phyloP scores from a whole-genome alignment of 495 filamentous ascomycete genomes.

The Xylaria bambusicola region DNA sequence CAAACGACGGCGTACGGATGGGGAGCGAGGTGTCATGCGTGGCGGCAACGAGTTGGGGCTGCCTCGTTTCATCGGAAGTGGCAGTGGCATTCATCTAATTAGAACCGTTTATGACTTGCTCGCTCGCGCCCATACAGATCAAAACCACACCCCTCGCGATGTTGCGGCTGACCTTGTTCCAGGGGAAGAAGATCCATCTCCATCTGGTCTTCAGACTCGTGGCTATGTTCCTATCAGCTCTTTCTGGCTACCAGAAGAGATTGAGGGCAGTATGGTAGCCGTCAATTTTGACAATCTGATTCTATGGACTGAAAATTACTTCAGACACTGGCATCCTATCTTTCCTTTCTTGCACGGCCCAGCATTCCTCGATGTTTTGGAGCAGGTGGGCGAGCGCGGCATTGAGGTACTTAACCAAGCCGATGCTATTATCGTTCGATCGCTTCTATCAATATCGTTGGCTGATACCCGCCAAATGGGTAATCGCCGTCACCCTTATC shows the following conservation, averaged over 20 bases:
- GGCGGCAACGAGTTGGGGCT: background rate
- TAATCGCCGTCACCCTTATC: constrained; percentile 31
- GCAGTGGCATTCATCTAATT: constrained; percentile 55
- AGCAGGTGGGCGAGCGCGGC: constrained; percentile 30
- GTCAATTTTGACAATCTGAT: constrained; percentile 29
- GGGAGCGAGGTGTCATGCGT: background rate
- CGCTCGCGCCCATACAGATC: constrained; percentile 38
- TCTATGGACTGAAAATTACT: constrained; percentile 46
- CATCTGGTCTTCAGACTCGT: constrained; percentile 14
- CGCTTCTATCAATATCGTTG: constrained; percentile 47
- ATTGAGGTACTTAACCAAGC: constrained; percentile 23
- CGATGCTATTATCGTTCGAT: constrained; percentile 45
- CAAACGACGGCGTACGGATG: background rate
- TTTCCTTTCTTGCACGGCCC: constrained; percentile 52
- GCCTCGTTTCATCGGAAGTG: constrained; percentile 46
- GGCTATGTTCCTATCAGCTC: background rate
- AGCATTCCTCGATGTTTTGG: constrained; percentile 41
- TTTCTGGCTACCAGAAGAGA: background rate
- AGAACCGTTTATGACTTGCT: constrained; percentile 49
- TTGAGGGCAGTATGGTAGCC: background rate
- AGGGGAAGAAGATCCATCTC: constrained; percentile 45
- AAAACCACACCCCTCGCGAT: constrained; percentile 30
- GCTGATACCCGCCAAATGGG: constrained; percentile 31
- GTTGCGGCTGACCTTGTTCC: constrained; percentile 41
- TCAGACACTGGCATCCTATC: constrained; percentile 51